These are phyloP conservation scores for Fusarium luffae DNA, from an alignment of 2,329 filamentous ascomycete species.

Conservation along the genomic window DNA sequence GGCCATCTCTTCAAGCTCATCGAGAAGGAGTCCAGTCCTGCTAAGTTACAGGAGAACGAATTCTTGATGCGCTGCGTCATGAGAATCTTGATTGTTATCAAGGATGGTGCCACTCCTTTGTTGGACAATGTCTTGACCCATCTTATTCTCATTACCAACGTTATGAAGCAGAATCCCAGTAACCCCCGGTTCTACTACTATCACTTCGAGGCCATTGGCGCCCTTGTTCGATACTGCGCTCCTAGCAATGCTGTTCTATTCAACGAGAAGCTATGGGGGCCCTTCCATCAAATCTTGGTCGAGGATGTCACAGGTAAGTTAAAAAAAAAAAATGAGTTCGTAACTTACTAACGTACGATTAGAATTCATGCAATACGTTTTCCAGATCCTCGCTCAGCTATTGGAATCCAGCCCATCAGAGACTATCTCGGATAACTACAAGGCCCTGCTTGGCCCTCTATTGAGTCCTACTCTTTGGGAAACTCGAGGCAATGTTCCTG, in stretches of 20 bases:
- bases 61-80: constrained; percentile 99
- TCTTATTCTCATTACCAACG: constrained; percentile 87
- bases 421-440: constrained; percentile 84
- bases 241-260: constrained; percentile 75
- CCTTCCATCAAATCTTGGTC: constrained; percentile 82
- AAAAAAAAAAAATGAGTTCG: neutral
- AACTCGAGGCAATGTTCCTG: constrained; percentile 90
- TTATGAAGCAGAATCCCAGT: constrained; percentile 94
- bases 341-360: constrained; percentile 46
- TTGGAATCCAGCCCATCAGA: constrained; percentile 85
- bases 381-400: constrained; percentile 92
- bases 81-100: constrained; percentile 94
- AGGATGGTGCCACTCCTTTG: constrained; percentile 79
- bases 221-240: constrained; percentile 79
- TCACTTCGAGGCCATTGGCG: constrained; percentile 94
- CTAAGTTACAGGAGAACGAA: constrained; percentile 98
- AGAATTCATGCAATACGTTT: constrained; percentile 97
- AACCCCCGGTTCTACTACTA: constrained; percentile 99
- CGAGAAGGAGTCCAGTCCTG: constrained; percentile 82
- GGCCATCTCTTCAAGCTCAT: constrained; percentile 92
- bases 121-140: constrained; percentile 84
- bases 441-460: constrained; percentile 79
- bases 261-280: constrained; percentile 82
- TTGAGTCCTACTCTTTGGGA: constrained; percentile 90
- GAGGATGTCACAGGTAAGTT: constrained; percentile 80